A percentile compares a stretch with the other conserved stretches of the same genome.
Conservation (phyloP, 768 basidiomycete species). For the Leccinum barrowsii region DNA sequence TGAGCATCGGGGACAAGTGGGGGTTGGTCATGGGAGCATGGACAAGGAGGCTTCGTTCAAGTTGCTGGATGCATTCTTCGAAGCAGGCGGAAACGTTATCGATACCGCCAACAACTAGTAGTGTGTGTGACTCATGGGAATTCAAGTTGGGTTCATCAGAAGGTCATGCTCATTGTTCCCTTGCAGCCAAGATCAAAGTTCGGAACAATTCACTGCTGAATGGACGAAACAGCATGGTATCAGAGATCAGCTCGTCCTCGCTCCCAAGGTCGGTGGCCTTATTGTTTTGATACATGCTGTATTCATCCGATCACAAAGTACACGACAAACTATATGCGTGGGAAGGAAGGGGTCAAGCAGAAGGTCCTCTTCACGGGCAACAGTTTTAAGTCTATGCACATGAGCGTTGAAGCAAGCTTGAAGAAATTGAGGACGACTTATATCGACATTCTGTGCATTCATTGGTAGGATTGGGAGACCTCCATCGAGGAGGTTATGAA, state of each 20-base stretch:
- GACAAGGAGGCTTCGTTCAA: slow-evolving; percentile 40
- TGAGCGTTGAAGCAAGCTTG: slow-evolving; percentile 34
- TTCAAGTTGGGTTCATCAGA: too few species aligned
- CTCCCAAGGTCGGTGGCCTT: slow-evolving; percentile 33
- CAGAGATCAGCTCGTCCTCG: slow-evolving; percentile 44
- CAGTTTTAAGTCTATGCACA: slow-evolving; percentile 39
- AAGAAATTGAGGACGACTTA: slow-evolving; percentile 25
- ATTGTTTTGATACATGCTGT: neutral
- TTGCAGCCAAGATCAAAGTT: slow-evolving; percentile 37
- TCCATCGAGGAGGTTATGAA: slow-evolving; percentile 41
- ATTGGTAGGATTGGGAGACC: slow-evolving; percentile 37
- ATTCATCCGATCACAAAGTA: slow-evolving; percentile 16
- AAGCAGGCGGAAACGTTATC: slow-evolving; percentile 48
- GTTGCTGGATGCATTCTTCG: slow-evolving; percentile 44
- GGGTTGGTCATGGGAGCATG: slow-evolving; percentile 34
- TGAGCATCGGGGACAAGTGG: slow-evolving; percentile 49
- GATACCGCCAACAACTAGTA: slow-evolving; percentile 44
- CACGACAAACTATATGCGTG: slow-evolving; percentile 18
- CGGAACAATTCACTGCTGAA: slow-evolving; percentile 46
- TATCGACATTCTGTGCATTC: slow-evolving; percentile 23
- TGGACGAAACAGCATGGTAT: slow-evolving; percentile 42
- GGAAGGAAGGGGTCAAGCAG: slow-evolving; percentile 18
- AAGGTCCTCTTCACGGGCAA: slow-evolving; percentile 48
- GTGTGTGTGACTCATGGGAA: slow-evolving; percentile 18
- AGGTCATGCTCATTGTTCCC: neutral